These are phyloP conservation scores for Microsporum canis DNA, from an alignment of 2,329 filamentous ascomycete genomes.

Conservation along the genomic window DNA sequence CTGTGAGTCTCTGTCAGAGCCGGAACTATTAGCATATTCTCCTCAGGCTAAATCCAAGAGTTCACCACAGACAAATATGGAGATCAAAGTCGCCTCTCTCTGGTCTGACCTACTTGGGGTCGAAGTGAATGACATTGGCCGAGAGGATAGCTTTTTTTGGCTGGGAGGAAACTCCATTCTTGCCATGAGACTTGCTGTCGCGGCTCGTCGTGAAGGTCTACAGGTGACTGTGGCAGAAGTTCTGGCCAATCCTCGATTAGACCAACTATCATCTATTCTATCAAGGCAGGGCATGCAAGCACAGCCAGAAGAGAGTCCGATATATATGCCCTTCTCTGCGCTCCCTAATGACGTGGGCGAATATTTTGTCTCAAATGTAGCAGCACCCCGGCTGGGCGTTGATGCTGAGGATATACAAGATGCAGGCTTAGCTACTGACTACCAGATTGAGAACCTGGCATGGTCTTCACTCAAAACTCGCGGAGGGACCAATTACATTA, in stretches of 20 bases:
- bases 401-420: not conserved
- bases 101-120: constrained; percentile 42
- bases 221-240: constrained; percentile 46
- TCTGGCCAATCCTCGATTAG: constrained; percentile 29
- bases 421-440: not conserved
- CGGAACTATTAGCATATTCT: not conserved
- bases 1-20: not conserved
- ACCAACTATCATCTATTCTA: not conserved
- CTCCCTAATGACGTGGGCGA: not conserved
- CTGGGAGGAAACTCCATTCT: constrained; percentile 47
- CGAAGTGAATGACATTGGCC: constrained; percentile 36
- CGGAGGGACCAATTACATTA: not conserved
- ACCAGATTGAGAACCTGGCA: not conserved
- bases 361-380: not conserved
- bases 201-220: constrained; percentile 40
- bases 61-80: not conserved
- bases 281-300: not conserved
- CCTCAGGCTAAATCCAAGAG: not conserved
- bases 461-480: not conserved
- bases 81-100: constrained; percentile 19
- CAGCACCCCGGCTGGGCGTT: not conserved
- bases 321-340: not conserved
- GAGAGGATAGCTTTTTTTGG: constrained; percentile 46
- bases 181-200: constrained; percentile 50
- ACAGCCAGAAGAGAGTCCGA: not conserved